A percentile compares a stretch with the other conserved stretches of the same genome.
These are phyloP conservation scores for Phytophthora pistaciae DNA, from an alignment of 352 stramenopile species.

Conservation along the genomic window DNA sequence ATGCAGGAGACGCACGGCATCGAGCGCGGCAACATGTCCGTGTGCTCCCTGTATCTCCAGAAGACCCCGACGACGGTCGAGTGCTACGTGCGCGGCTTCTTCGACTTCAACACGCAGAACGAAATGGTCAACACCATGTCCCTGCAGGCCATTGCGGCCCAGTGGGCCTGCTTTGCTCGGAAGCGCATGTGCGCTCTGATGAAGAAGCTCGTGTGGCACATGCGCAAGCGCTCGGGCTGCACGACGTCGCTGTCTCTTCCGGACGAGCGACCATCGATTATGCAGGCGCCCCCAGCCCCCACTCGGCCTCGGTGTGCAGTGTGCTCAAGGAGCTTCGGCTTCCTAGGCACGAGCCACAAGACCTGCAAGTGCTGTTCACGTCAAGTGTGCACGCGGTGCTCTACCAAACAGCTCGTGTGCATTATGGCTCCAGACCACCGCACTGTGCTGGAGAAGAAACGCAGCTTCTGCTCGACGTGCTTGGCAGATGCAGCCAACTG, in stretches of 20 bases:
- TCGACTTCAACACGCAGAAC: constrained; percentile 56
- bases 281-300: constrained; percentile 17
- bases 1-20: constrained; percentile 47
- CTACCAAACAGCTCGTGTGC: constrained; percentile 43
- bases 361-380: constrained; percentile 44
- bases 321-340: constrained; percentile 43
- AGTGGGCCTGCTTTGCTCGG: constrained; percentile 43
- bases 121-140: constrained; percentile 51
- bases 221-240: constrained; percentile 39
- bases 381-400: constrained; percentile 41
- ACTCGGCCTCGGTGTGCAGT: constrained; percentile 28
- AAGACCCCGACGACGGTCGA: constrained; percentile 53
- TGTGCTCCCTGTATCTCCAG: constrained; percentile 60
- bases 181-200: constrained; percentile 48
- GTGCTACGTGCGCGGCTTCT: constrained; percentile 59
- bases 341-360: constrained; percentile 40
- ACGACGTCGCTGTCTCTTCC: constrained; percentile 20
- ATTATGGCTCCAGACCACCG: constrained; percentile 36
- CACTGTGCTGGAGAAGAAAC: constrained; percentile 40
- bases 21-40: constrained; percentile 57
- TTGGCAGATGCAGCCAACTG: constrained; percentile 38
- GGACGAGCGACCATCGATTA: constrained; percentile 10
- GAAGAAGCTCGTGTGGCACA: constrained; percentile 66
- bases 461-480: constrained; percentile 43
- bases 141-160: constrained; percentile 43